Evolutionary conservation across 306 rosid species (phyloP).

Genomic region (Sophora flavescens): DNA sequence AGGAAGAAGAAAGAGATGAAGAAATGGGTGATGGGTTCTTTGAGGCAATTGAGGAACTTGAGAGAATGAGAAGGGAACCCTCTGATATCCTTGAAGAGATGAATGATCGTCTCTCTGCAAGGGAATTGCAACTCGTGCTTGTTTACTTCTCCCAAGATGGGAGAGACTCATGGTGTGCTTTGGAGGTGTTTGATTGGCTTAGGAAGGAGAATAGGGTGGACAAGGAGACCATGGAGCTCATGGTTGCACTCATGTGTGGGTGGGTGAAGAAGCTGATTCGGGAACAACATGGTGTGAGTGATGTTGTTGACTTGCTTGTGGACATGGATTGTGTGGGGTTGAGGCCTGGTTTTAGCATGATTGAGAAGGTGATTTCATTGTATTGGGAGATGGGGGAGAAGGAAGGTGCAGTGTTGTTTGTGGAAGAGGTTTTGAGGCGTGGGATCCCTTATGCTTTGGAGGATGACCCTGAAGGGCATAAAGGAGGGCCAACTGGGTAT

Average conservation of each 20-base stretch:
- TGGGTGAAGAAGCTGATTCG: slow-evolving; percentile 90
- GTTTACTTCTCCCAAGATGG: slow-evolving; percentile 97
- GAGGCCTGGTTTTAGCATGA: slow-evolving; percentile 91
- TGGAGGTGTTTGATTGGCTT: slow-evolving; percentile 98
- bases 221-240: slow-evolving; percentile 96
- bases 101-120: slow-evolving; percentile 90
- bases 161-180: slow-evolving; percentile 97
- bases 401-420: slow-evolving; percentile 69
- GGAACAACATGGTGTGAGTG: slow-evolving; percentile 67
- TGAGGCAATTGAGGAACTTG: slow-evolving; percentile 94
- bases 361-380: slow-evolving; percentile 91
- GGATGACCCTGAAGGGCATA: slow-evolving; percentile 64
- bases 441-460: slow-evolving; percentile 60
- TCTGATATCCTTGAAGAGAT: slow-evolving; percentile 90
- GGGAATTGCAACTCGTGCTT: slow-evolving; percentile 88
- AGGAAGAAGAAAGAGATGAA: slow-evolving; percentile 45
- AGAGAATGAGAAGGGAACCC: slow-evolving; percentile 96
- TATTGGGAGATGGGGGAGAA: slow-evolving; percentile 96
- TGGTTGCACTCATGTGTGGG: slow-evolving; percentile 93
- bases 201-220: slow-evolving; percentile 92
- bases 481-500: slow-evolving; percentile 95
- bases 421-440: slow-evolving; percentile 82
- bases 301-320: slow-evolving; percentile 91
- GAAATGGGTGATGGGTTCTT: slow-evolving; percentile 93
- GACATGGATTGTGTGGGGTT: slow-evolving; percentile 98